Evolutionary conservation across 2,329 filamentous ascomycete genomes (phyloP).

Genomic region (Beauveria pseudobassiana): DNA sequence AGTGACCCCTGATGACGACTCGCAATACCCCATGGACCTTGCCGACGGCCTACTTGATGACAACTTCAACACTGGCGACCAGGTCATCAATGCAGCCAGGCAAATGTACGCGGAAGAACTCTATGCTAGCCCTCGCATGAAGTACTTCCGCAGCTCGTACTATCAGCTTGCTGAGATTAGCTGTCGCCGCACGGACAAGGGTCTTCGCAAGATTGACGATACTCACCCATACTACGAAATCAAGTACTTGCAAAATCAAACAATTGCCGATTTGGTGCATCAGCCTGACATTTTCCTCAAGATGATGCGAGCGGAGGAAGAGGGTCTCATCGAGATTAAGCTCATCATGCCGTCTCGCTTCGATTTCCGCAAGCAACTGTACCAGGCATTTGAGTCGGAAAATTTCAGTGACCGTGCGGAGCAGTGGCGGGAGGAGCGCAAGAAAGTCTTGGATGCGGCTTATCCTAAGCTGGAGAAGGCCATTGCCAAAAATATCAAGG

Average conservation of each 20-base stretch:
- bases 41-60: conserved; percentile 70
- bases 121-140: conserved; percentile 79
- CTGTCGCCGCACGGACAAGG: conserved; percentile 88
- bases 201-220: conserved; percentile 86
- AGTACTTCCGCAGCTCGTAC: conserved; percentile 74
- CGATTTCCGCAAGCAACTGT: conserved; percentile 68
- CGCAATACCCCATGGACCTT: conserved; percentile 73
- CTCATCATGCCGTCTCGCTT: conserved; percentile 70
- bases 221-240: conserved; percentile 96
- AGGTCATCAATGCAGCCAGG: conserved; percentile 72
- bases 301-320: conserved; percentile 95
- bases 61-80: conserved; percentile 67
- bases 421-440: conserved; percentile 85
- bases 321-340: conserved; percentile 81
- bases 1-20: conserved; percentile 76
- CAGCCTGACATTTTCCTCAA: conserved; percentile 87
- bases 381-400: conserved; percentile 82
- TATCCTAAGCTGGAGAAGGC: conserved; percentile 74
- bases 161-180: conserved; percentile 80
- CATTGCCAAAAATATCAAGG: conserved; percentile 88
- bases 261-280: conserved; percentile 70
- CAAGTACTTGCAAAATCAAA: conserved; percentile 90
- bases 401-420: conserved; percentile 93
- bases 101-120: conserved; percentile 89
- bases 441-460: conserved; percentile 75